Conservation (phyloP, 306 rosid genomes). For the Morella rubra region DNA sequence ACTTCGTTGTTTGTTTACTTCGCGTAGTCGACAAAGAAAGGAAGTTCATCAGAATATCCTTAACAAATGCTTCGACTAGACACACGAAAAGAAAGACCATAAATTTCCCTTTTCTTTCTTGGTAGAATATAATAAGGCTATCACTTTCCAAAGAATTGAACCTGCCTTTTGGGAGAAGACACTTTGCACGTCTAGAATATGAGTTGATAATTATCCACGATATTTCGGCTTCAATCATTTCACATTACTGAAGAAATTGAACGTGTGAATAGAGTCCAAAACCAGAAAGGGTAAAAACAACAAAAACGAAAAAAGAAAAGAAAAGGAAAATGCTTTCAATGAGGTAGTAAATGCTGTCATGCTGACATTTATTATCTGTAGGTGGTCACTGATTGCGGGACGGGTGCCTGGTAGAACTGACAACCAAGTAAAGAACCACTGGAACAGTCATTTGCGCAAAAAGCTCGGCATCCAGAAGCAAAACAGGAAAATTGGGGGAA, state of each 20-base stretch:
- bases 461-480: conserved; percentile 29
- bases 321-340: not conserved
- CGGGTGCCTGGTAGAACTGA: conserved; percentile 44
- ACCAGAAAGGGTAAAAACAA: no score
- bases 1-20: no score
- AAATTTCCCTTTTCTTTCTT: not conserved
- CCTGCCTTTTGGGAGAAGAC: not conserved
- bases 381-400: conserved; percentile 42
- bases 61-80: no score
- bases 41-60: no score
- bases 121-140: not conserved
- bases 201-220: not conserved
- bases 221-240: not conserved
- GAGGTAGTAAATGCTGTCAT: not conserved
- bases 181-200: not conserved
- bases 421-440: conserved; percentile 37
- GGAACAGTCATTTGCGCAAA: conserved; percentile 34
- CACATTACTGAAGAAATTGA: not conserved
- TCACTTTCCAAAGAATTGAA: not conserved
- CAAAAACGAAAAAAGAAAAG: no score
- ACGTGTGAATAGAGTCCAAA: not conserved
- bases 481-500: not conserved
- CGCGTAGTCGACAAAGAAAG: no score
- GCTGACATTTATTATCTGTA: not conserved
- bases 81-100: no score